phyloP scores from a whole-genome alignment of 2,329 filamentous ascomycete species.

The Trichoderma koningiopsis region DNA sequence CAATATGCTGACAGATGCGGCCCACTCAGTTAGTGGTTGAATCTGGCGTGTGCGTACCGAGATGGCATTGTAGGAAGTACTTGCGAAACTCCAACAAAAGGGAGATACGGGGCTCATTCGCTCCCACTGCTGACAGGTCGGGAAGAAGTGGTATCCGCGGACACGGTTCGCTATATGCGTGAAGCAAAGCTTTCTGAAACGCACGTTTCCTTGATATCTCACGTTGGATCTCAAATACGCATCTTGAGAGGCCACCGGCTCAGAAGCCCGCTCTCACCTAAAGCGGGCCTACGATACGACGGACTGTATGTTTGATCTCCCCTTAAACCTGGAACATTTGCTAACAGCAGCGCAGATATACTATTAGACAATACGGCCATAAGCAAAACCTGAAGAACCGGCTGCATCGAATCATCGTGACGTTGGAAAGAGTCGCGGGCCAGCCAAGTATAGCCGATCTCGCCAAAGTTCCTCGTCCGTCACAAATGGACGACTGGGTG shows the following conservation, averaged over 20 bases:
- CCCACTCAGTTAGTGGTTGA: constrained; percentile 57
- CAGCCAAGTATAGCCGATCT: constrained; percentile 49
- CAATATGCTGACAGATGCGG: neutral
- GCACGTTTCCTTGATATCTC: constrained; percentile 51
- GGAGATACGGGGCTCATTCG: constrained; percentile 48
- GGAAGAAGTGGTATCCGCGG: constrained; percentile 46
- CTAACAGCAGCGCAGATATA: constrained; percentile 46
- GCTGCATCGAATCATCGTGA: constrained; percentile 48
- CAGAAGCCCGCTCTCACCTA: constrained; percentile 54
- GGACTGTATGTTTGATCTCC: constrained; percentile 50
- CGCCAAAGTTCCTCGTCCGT: constrained; percentile 51
- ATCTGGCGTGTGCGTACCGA: constrained; percentile 56
- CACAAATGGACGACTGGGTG: constrained; percentile 59
- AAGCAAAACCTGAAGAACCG: constrained; percentile 45
- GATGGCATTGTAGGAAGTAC: constrained; percentile 56
- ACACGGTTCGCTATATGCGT: constrained; percentile 48
- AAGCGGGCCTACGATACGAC: constrained; percentile 58
- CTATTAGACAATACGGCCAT: constrained; percentile 50
- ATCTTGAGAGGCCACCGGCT: constrained; percentile 56
- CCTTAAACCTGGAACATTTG: neutral
- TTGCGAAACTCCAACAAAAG: constrained; percentile 49
- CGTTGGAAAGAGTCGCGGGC: constrained; percentile 47
- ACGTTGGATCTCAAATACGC: constrained; percentile 53
- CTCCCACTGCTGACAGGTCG: constrained; percentile 55
- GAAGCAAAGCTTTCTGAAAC: constrained; percentile 50